Evolutionary conservation across 768 basidiomycete species (phyloP).

Genomic region (Porphyrellus cyaneotinctus): DNA sequence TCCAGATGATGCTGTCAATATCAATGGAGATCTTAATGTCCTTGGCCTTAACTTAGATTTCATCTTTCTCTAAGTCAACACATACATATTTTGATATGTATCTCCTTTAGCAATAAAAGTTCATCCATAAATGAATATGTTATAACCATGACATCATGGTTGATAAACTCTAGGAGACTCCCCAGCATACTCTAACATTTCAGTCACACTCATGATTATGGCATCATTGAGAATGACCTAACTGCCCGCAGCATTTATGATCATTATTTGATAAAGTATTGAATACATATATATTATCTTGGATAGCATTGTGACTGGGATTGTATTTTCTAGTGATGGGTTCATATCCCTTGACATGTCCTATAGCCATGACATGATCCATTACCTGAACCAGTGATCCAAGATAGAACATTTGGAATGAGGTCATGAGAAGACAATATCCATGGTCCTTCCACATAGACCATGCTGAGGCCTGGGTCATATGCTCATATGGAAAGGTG

Average conservation of each 20-base stretch:
- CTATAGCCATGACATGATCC: not conserved
- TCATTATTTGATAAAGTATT: not conserved
- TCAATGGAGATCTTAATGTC: not conserved
- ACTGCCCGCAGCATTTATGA: too few species aligned
- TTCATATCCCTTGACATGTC: not conserved
- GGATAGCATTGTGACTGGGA: not conserved
- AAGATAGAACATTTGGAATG: constrained; percentile 9
- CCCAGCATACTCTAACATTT: not conserved
- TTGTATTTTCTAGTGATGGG: not conserved
- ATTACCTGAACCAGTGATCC: not conserved
- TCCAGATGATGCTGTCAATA: too few species aligned
- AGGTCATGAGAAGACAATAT: not conserved
- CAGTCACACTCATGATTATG: not conserved
- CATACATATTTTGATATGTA: not conserved
- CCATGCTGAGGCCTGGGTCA: not conserved
- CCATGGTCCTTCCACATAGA: constrained; percentile 11
- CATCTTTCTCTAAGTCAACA: constrained; percentile 1
- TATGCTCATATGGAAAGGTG: not conserved
- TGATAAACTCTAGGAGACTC: not conserved
- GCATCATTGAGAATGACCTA: not conserved
- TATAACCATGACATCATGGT: not conserved
- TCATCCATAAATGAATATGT: not conserved
- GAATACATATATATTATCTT: too few species aligned
- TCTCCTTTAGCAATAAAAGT: not conserved
- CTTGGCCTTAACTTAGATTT: not conserved